These are phyloP conservation scores for Cutaneotrichosporon spelunceum DNA, from an alignment of 1,284 basidiomycete species.

Conservation along the genomic window DNA sequence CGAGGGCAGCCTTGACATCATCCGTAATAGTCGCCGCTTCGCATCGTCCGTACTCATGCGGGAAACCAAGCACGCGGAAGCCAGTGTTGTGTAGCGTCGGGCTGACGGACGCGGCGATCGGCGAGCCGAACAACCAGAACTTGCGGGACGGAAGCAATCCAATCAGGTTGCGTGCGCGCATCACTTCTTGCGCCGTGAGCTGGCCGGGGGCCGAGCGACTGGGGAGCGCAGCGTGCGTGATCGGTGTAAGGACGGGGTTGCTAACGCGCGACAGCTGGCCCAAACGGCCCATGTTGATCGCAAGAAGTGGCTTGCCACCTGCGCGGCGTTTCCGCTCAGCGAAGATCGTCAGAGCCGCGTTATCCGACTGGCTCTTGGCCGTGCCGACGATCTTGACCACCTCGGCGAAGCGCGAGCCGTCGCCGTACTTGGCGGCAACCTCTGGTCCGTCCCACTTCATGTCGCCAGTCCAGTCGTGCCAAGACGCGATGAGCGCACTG, in stretches of 20 bases:
- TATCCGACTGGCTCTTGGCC: constrained; percentile 71
- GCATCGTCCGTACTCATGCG: constrained; percentile 72
- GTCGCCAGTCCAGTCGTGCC: constrained; percentile 86
- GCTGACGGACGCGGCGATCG: constrained; percentile 85
- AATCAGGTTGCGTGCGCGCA: constrained; percentile 72
- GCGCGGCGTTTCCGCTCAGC: constrained; percentile 53
- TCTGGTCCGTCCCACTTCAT: constrained; percentile 74
- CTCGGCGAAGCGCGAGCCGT: constrained; percentile 70
- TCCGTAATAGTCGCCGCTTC: constrained; percentile 70
- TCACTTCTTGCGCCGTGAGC: constrained; percentile 80
- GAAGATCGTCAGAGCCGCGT: constrained; percentile 75
- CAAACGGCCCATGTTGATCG: constrained; percentile 86
- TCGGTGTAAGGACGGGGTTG: constrained; percentile 80
- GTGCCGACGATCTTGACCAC: constrained; percentile 90
- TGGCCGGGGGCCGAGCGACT: constrained; percentile 87
- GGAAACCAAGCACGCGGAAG: constrained; percentile 75
- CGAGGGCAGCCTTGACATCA: constrained; percentile 63
- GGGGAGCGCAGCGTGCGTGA: constrained; percentile 83
- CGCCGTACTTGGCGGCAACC: constrained; percentile 66
- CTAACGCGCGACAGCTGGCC: constrained; percentile 89
- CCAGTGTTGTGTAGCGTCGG: constrained; percentile 90
- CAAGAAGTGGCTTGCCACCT: constrained; percentile 73
- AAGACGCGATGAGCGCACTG: constrained; percentile 83
- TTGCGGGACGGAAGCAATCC: constrained; percentile 68
- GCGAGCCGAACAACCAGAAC: constrained; percentile 85